phyloP scores from a whole-genome alignment of 257 asterid species.

The Haberlea rhodopensis region DNA sequence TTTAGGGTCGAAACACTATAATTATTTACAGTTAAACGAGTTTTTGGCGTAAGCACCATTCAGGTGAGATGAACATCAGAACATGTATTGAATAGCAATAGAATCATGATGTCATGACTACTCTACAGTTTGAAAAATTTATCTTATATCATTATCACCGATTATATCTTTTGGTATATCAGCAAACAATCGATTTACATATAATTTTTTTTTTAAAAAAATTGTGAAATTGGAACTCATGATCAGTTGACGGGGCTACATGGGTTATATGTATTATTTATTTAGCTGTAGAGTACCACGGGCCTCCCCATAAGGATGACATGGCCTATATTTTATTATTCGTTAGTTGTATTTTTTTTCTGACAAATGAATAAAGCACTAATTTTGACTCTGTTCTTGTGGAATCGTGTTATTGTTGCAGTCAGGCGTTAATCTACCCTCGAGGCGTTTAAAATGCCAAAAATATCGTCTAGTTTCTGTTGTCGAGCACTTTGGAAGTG shows the following conservation, averaged over 20 bases:
- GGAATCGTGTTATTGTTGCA: conserved; percentile 18
- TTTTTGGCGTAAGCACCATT: no score
- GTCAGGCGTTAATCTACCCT: conserved; percentile 26
- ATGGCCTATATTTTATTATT: neutral
- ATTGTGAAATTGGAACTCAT: neutral
- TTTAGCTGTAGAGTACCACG: neutral
- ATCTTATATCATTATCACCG: no score
- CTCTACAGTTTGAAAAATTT: neutral
- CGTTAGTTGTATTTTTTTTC: neutral
- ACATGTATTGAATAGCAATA: no score
- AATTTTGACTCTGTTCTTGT: conserved; percentile 7
- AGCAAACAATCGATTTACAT: no score
- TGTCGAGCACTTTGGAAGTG: conserved; percentile 76
- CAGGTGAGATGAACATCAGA: neutral
- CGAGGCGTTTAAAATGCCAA: conserved; percentile 24
- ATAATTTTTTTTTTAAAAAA: no score
- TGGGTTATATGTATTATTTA: neutral
- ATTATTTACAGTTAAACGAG: no score
- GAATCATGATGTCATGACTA: no score
- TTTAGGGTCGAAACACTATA: no score
- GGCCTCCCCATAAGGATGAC: neutral
- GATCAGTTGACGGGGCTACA: neutral
- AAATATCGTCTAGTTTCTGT: conserved; percentile 69
- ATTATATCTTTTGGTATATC: no score
- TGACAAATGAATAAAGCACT: neutral